A percentile compares a stretch with the other conserved stretches of the same genome.
phyloP scores from a whole-genome alignment of 2,329 filamentous ascomycete species.

The Zopfia rhizophila region DNA sequence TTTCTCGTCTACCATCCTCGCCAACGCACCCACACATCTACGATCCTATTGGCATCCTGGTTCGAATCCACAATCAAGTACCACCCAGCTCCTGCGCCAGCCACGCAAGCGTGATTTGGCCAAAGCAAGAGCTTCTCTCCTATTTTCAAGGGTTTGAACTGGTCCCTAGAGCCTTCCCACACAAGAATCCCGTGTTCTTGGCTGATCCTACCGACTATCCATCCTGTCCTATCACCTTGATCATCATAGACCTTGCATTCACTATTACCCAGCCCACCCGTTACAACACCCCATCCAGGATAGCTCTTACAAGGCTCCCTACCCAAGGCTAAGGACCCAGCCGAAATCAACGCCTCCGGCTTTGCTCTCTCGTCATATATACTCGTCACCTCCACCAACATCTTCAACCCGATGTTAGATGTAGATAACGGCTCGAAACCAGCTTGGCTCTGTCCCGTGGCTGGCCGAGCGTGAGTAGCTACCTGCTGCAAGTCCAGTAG shows the following conservation, averaged over 20 bases:
- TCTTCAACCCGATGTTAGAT: constrained; percentile 71
- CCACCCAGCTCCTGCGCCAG: constrained; percentile 75
- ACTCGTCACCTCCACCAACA: constrained; percentile 77
- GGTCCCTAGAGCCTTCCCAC: constrained; percentile 62
- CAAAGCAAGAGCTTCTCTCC: constrained; percentile 77
- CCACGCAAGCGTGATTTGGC: constrained; percentile 85
- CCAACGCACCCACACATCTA: constrained; percentile 80
- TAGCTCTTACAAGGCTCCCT: constrained; percentile 79
- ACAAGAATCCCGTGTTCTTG: constrained; percentile 82
- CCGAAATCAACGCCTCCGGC: constrained; percentile 74
- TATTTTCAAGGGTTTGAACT: constrained; percentile 62
- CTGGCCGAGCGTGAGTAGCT: constrained; percentile 71
- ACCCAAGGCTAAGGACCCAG: constrained; percentile 75
- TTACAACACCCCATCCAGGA: constrained; percentile 75
- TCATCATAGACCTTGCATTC: constrained; percentile 38
- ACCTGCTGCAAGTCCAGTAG: constrained; percentile 82
- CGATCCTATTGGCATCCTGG: constrained; percentile 65
- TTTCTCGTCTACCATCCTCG: constrained; percentile 68
- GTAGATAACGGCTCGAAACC: constrained; percentile 55
- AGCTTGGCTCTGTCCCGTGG: constrained; percentile 21
- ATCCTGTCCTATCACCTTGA: constrained; percentile 54
- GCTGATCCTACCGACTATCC: constrained; percentile 76
- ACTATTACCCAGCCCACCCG: constrained; percentile 62
- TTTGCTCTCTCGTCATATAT: constrained; percentile 64
- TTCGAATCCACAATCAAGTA: constrained; percentile 78